Base-by-base conservation (phyloP, 768 basidiomycete genomes). In the Tulasnella calospora region DNA sequence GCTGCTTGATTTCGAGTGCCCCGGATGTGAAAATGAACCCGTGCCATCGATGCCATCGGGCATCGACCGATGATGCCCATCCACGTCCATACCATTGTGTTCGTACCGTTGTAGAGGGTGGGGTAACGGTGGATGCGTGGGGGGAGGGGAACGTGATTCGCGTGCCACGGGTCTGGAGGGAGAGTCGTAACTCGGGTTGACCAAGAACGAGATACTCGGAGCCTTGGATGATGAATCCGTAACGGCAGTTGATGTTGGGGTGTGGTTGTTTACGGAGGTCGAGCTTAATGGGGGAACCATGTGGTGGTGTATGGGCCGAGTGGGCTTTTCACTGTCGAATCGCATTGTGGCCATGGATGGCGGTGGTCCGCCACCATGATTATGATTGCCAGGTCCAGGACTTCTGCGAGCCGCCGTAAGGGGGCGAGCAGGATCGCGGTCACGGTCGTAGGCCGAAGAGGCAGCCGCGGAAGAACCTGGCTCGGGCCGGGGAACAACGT, bases 171-270 rank as follows among this genome's bases (percentile, higher is more conserved):
- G 23, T 19, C 55, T 23, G 13, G 75, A 57, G 9, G 40, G 47
- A 23, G 75, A 61, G 19, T 57, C 57, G 75, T 76, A 61, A 69
- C 75, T 76, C 30, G 75, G 75, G 61, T 76, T 76, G 36, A 76
- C 57, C 33, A 76, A 57, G 75, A 76, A 76, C 12, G 75, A 76
- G 35, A 76, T 76, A 61, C 75, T 76, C 19, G 75, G 75, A 13
- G 75, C 75, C 38, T 76, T 76, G 55, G 75, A 76, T 23, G 75
- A 76, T 23, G 57, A 55, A 61, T 76, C 75, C 19, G 75, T 76
- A 35, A 76, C 75, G 27, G 75, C 55, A 51, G 75, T 76, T 12
- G 75, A 76, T 40, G 71, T 33, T 10, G 75, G 33, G n/a, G 75
- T 76, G 75, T 76, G 71, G 9, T 72, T 72, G 33, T 35, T 72